These are phyloP conservation scores for Aspergillus hancockii DNA, from an alignment of 495 filamentous ascomycete species.

Conservation along the genomic window DNA sequence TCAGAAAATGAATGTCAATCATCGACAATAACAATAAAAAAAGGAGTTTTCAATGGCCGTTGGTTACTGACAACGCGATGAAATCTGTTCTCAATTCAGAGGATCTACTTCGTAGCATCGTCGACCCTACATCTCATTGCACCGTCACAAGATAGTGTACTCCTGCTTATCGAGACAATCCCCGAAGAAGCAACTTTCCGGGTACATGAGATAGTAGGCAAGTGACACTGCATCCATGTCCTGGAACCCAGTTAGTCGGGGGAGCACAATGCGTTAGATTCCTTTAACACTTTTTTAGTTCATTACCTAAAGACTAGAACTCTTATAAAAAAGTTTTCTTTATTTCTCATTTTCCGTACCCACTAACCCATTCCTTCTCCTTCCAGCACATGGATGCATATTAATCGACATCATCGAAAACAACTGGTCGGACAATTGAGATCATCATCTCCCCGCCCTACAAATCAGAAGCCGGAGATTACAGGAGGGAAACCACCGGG, in stretches of 20 bases:
- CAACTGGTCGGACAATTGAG: slow-evolving; percentile 32
- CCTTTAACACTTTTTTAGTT: neutral
- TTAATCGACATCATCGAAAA: slow-evolving; percentile 24
- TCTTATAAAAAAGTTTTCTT: neutral
- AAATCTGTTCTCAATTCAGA: neutral
- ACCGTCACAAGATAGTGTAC: neutral
- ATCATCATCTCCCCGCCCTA: slow-evolving; percentile 27
- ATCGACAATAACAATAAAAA: neutral
- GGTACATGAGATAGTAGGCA: neutral
- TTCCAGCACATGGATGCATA: slow-evolving; percentile 3
- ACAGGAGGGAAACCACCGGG: slow-evolving; percentile 25
- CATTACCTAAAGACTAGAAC: neutral
- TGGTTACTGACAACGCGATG: neutral
- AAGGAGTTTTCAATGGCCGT: neutral
- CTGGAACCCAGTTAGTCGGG: neutral
- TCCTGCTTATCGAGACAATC: neutral
- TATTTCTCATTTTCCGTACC: neutral
- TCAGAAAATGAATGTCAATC: neutral
- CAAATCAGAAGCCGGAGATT: slow-evolving; percentile 32
- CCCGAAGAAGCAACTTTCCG: slow-evolving; percentile 1
- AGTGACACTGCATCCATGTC: neutral
- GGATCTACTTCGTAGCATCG: neutral
- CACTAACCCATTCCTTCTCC: neutral
- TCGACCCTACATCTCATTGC: neutral
- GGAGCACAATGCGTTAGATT: neutral